A percentile compares a stretch with the other conserved stretches of the same genome.
Evolutionary conservation across 75 land plant genomes (phyloP).

Genomic region (Sequoia sempervirens): DNA sequence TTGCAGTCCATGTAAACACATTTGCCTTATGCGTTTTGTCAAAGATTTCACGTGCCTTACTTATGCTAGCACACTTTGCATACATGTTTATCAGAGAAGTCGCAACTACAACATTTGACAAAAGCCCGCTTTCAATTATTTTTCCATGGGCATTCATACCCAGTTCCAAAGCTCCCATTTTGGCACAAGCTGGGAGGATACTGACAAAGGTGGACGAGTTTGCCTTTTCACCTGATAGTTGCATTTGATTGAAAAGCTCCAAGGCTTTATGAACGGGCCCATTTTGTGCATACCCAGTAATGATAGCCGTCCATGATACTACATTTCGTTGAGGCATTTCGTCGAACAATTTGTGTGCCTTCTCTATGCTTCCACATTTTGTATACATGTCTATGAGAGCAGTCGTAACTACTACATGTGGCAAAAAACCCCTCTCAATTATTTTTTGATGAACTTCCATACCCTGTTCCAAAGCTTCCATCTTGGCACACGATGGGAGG

Average conservation of each 20-base stretch:
- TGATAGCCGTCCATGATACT: constrained; percentile 18
- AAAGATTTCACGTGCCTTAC: constrained; percentile 30
- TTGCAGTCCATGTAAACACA: constrained; percentile 62
- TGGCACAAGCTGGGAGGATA: constrained; percentile 53
- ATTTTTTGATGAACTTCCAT: too few species aligned
- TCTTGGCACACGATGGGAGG: too few species aligned
- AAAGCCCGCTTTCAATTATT: constrained; percentile 22
- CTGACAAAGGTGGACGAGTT: constrained; percentile 45
- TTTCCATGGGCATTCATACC: constrained; percentile 50
- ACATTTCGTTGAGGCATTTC: constrained; percentile 13
- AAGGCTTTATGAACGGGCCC: constrained; percentile 27
- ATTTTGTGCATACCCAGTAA: constrained; percentile 7
- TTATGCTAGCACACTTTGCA: constrained; percentile 41
- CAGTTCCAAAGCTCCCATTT: constrained; percentile 15
- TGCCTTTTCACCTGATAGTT: constrained; percentile 14
- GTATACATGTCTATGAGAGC: constrained; percentile 11
- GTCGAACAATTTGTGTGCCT: constrained; percentile 18
- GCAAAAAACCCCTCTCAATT: too few species aligned
- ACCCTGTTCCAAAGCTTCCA: too few species aligned
- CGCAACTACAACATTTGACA: constrained; percentile 34
- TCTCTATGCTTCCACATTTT: constrained; percentile 22
- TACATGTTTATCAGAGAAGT: constrained; percentile 59
- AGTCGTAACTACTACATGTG: too few species aligned
- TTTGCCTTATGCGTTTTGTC: constrained; percentile 32
- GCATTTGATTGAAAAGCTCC: constrained; percentile 39